Base-by-base conservation (phyloP, 192 early-diverging fungal species). In the Lobosporangium transversale region DNA sequence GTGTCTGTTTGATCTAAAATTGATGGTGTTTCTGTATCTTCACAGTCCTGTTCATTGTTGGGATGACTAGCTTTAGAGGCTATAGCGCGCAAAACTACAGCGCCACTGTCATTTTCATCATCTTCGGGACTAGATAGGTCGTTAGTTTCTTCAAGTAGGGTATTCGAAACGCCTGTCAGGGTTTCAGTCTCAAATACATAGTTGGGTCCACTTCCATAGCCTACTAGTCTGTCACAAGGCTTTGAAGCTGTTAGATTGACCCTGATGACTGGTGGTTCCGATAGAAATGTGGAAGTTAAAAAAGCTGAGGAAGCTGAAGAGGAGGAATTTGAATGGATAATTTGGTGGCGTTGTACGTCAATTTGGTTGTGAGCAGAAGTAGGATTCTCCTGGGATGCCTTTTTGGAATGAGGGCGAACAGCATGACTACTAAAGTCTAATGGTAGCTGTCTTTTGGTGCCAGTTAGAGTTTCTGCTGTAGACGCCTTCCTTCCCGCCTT, bases 391-490 rank as follows among this genome's bases (percentile, higher is more conserved):
- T 17, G 32, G 50, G 18, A 35, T 17, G 17, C 30, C 24, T 6
- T 58, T 35, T 6, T 14, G 21, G 18, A 14, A 10, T 76, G 64
- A 64, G 66, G 64, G 73, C 58, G 73, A 33, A 75, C 56, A 15
- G 59, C 57, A 67, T 76, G 73, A 9, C 73, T 57, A 62, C 73
- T 76, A 62, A 76, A 76, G 54, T 76, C 73, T 12, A 76, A 40
- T 20, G 73, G 73, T 37, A 76, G 35, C 32, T 76, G 73, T 29
- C 73, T 33, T 43, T 76, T 76, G 27, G 37, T 53, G 24, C 64
- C 73, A 10, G 71, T 35, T 42, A 23, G 24, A 27, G 57, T 24
- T 1, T 35, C 17, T 6, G 40, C 42, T 31, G 51, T 29, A 5
- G 44, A 8, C 4, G 33, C 48, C 45, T 49, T 55, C 26, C 44